Conservation (phyloP, 148 eudicot genomes). For the Fagopyrum tataricum region DNA sequence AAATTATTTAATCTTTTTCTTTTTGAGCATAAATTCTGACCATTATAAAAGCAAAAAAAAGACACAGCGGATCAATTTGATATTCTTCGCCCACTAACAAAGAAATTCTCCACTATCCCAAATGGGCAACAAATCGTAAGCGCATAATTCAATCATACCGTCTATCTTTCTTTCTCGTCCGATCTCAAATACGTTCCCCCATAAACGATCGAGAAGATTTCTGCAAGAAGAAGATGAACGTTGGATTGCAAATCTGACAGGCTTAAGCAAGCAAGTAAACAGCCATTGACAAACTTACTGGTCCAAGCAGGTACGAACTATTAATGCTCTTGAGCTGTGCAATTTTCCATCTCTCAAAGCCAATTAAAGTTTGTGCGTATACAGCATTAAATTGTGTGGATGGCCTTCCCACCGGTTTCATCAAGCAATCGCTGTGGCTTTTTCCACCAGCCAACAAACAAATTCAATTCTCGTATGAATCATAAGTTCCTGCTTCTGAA, state of each 20-base stretch:
- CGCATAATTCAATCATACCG: no score
- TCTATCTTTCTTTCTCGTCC: background rate
- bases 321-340: conserved; percentile 10
- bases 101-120: no score
- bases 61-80: no score
- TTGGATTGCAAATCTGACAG: background rate
- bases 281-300: conserved; percentile 3
- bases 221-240: background rate
- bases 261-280: background rate
- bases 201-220: background rate
- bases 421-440: background rate
- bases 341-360: background rate
- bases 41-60: no score
- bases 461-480: background rate
- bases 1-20: no score
- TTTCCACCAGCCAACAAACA: conserved; percentile 5
- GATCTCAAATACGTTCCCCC: background rate
- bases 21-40: no score
- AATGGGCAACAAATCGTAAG: no score
- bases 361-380: background rate
- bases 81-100: no score
- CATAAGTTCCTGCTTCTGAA: background rate
- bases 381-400: conserved; percentile 3
- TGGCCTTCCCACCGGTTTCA: conserved; percentile 3
- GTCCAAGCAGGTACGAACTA: conserved; percentile 1